Evolutionary conservation across 73 alveolate genomes (phyloP), one percentile per base, ranked within the genome.

Genomic region (Urostyla sp.): DNA sequence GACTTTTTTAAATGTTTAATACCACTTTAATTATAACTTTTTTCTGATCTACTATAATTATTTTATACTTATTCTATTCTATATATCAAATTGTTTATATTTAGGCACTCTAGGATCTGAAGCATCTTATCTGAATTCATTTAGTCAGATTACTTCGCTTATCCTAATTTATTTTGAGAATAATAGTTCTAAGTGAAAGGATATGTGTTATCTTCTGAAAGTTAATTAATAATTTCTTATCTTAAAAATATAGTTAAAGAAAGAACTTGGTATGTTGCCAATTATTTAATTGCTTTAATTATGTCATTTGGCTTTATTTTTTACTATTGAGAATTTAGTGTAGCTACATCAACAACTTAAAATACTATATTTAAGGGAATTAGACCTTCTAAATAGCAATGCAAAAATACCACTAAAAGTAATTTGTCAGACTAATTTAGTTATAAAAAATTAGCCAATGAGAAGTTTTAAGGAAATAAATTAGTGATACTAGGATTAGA

Each of bases 61-160:
- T 38, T 40, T 48, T 63, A 37, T 10, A 63, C 79, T 38, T 63
- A 57, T 5, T 5, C 1, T 15, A 63, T 43, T 31, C 44, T 63
- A 38, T 63, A 63, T 57, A 63, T 63, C 6, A 63, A 23, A 32
- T 63, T 63, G 21, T 63, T 63, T 26, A 63, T 63, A 43, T 63
- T 63, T 6, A 63, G 45, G 60, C 79, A 63, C 24, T 63, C 79
- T 24, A 63, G 26, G 1, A 63, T 63, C 31, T 63, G 30, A 3
- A 63, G 50, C 79, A 63, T 63, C 27, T 63, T 63, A 11, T 63
- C 79, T 13, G n/a, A 24, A 43, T 63, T 63, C 79, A 63, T 63
- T 63, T 23, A 43, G 21, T 63, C 79, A 5, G n/a, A n/a, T n/a
- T n/a, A n/a, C n/a, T n/a, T n/a, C n/a, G n/a, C n/a, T n/a, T n/a